These are phyloP conservation scores for Inonotus hispidus DNA, from an alignment of 1,284 basidiomycete species.

Conservation along the genomic window DNA sequence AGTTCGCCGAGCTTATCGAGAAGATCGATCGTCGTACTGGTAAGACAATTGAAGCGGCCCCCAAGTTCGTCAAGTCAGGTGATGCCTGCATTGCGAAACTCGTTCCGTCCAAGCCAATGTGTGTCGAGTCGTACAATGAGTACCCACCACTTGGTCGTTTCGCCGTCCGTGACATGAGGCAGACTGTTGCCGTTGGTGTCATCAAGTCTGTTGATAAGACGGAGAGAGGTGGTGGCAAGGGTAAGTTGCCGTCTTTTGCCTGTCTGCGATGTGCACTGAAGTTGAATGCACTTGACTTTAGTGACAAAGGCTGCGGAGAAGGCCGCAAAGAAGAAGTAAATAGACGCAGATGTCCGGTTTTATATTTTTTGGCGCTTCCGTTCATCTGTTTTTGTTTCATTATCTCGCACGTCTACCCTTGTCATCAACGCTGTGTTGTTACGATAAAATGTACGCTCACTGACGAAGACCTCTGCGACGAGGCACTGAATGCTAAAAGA, in stretches of 20 bases:
- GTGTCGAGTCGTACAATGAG: slow-evolving; percentile 95
- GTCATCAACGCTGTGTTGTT: slow-evolving; percentile 28
- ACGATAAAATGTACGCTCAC: slow-evolving; percentile 40
- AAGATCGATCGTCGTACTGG: slow-evolving; percentile 99
- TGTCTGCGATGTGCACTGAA: slow-evolving; percentile 15
- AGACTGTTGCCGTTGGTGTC: slow-evolving; percentile 96
- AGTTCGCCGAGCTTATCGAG: slow-evolving; percentile 96
- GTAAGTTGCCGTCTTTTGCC: slow-evolving; percentile 35
- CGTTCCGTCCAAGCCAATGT: slow-evolving; percentile 95
- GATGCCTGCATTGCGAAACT: slow-evolving; percentile 98
- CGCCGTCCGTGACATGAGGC: slow-evolving; percentile 97
- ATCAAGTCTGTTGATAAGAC: slow-evolving; percentile 96
- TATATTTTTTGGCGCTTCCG: slow-evolving; percentile 36
- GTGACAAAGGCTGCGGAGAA: slow-evolving; percentile 96
- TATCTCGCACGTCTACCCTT: slow-evolving; percentile 27
- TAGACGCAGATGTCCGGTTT: slow-evolving; percentile 34
- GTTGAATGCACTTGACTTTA: slow-evolving; percentile 29
- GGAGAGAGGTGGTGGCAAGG: slow-evolving; percentile 81
- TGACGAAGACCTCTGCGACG: slow-evolving; percentile 35
- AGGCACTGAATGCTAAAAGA: slow-evolving; percentile 19
- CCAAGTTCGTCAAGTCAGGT: slow-evolving; percentile 98
- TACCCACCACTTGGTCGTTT: slow-evolving; percentile 99
- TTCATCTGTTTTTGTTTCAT: slow-evolving; percentile 37
- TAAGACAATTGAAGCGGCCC: slow-evolving; percentile 81
- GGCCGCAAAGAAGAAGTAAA: slow-evolving; percentile 94